Evolutionary conservation across 2,329 filamentous ascomycete genomes (phyloP).

Genomic region (Pseudogymnoascus sp.): DNA sequence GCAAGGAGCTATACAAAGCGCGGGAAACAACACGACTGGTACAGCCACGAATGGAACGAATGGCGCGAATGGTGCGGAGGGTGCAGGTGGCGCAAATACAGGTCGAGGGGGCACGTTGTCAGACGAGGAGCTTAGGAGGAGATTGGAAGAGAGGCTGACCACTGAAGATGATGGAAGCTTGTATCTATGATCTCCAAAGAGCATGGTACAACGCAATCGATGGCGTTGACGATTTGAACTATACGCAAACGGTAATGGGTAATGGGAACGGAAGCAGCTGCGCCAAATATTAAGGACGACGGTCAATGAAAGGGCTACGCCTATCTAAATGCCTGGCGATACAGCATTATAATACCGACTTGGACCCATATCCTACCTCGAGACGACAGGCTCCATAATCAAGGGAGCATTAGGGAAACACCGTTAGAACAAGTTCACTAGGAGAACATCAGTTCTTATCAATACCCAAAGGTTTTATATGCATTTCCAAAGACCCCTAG

Average conservation of each 20-base stretch:
- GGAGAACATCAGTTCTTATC: not conserved
- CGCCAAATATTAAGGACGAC: not conserved
- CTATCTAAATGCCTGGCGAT: not conserved
- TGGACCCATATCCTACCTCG: not conserved
- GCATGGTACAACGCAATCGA: not conserved
- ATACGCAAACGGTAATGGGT: not conserved
- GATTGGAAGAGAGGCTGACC: conserved; percentile 50
- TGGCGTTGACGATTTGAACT: not conserved
- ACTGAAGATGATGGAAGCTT: conserved; percentile 51
- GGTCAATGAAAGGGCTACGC: not conserved
- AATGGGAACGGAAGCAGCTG: not conserved
- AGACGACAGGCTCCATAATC: not conserved
- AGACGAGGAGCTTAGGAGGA: conserved; percentile 53
- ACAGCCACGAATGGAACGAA: conserved; percentile 14
- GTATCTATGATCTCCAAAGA: conserved; percentile 46
- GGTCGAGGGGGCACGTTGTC: conserved; percentile 42
- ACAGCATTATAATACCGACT: not conserved
- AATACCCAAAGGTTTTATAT: not conserved
- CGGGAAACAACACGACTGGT: conserved; percentile 11
- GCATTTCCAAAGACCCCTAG: conserved; percentile 4
- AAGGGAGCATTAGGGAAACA: not conserved
- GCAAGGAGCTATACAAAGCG: conserved; percentile 1
- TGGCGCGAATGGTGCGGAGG: not conserved
- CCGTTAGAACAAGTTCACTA: not conserved
- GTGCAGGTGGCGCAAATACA: not conserved